A percentile compares a stretch with the other conserved stretches of the same genome.
Evolutionary conservation across 2,329 filamentous ascomycete species (phyloP).

Genomic region (Aspergillus pseudoglaucus): DNA sequence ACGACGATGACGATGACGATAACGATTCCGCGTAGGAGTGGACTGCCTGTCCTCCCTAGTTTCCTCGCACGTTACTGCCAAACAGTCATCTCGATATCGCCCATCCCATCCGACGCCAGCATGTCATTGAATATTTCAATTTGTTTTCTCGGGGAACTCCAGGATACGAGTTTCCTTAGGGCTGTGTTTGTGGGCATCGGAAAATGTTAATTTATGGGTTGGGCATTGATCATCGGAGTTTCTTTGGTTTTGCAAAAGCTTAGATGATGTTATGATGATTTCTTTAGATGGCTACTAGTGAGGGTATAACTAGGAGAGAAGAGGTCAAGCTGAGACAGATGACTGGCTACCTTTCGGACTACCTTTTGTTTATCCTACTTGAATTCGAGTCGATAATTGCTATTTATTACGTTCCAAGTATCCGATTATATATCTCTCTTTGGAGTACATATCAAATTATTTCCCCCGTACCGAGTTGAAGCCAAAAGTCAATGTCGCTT

Average conservation of each 20-base stretch:
- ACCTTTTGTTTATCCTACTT: too few species aligned
- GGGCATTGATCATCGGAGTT: slow-evolving; percentile 1
- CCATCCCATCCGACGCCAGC: background rate
- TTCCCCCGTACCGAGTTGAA: background rate
- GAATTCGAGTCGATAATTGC: too few species aligned
- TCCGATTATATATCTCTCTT: too few species aligned
- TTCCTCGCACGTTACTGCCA: slow-evolving; percentile 10
- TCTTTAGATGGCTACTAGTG: slow-evolving; percentile 2
- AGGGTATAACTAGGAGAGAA: background rate
- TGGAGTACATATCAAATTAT: background rate
- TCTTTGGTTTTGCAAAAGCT: background rate
- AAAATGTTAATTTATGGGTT: background rate
- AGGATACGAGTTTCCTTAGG: background rate
- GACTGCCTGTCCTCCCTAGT: slow-evolving; percentile 7
- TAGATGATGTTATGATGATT: slow-evolving; percentile 2
- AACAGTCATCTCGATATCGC: background rate
- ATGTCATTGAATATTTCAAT: background rate
- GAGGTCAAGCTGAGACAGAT: background rate
- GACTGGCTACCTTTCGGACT: too few species aligned
- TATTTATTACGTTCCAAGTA: too few species aligned
- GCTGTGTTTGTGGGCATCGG: background rate
- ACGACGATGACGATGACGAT: slow-evolving; percentile 52
- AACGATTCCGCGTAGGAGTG: slow-evolving; percentile 6
- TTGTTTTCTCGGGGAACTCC: background rate
- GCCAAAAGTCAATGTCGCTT: background rate